These are phyloP conservation scores for Albophoma yamanashiensis DNA, from an alignment of 2,329 filamentous ascomycete genomes.

Conservation along the genomic window DNA sequence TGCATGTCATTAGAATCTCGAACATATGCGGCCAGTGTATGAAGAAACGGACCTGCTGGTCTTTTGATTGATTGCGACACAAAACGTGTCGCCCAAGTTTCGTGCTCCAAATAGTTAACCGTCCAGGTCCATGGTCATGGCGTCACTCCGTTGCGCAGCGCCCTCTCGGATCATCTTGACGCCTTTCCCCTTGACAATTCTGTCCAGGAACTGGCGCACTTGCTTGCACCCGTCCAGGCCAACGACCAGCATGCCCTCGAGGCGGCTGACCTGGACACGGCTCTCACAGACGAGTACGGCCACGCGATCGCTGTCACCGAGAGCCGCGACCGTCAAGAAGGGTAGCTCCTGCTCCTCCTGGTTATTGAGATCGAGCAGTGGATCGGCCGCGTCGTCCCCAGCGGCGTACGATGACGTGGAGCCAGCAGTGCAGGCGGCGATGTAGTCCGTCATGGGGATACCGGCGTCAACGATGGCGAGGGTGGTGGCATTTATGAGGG, in stretches of 20 bases:
- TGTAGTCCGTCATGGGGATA: slow-evolving; percentile 88
- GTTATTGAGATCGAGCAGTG: slow-evolving; percentile 67
- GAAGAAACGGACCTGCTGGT: not conserved
- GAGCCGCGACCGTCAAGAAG: slow-evolving; percentile 74
- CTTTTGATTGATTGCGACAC: not conserved
- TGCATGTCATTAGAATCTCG: not conserved
- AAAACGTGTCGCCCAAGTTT: not conserved
- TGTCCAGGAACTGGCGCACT: slow-evolving; percentile 70
- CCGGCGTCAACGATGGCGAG: slow-evolving; percentile 90
- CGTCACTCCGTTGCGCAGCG: slow-evolving; percentile 35
- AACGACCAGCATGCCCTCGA: slow-evolving; percentile 90
- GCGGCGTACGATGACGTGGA: slow-evolving; percentile 57
- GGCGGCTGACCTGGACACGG: slow-evolving; percentile 65
- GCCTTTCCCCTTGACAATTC: slow-evolving; percentile 64
- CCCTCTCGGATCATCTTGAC: slow-evolving; percentile 50
- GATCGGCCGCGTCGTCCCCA: slow-evolving; percentile 61
- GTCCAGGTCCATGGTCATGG: slow-evolving; percentile 42
- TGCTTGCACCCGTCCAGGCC: slow-evolving; percentile 87
- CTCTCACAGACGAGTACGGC: slow-evolving; percentile 79
- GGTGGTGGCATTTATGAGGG: slow-evolving; percentile 82
- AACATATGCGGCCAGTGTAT: not conserved
- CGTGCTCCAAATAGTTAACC: not conserved
- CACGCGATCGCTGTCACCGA: slow-evolving; percentile 64
- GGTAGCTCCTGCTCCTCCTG: slow-evolving; percentile 83
- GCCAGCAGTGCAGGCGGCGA: slow-evolving; percentile 80